Percentiles rank a stretch among this genome's conserved stretches.
These are phyloP conservation scores for Geranium rotundifolium DNA, from an alignment of 345 rosid genomes.

Conservation along the genomic window DNA sequence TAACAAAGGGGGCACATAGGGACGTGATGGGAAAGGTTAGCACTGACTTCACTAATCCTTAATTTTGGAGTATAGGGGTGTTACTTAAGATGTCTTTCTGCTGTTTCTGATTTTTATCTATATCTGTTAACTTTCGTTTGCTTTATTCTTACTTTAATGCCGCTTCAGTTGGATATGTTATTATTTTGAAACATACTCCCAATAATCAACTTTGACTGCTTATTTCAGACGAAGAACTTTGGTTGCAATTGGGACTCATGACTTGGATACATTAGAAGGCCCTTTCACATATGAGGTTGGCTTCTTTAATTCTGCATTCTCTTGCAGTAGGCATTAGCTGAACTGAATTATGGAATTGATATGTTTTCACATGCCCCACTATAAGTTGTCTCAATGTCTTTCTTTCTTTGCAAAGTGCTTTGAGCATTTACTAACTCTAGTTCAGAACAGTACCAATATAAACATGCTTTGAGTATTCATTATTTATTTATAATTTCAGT, in stretches of 20 bases:
- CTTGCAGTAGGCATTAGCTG: not conserved
- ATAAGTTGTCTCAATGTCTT: not conserved
- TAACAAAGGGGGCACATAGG: too few relatives aligned
- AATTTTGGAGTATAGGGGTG: too few relatives aligned
- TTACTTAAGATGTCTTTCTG: too few relatives aligned
- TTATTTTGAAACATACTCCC: constrained; percentile 1
- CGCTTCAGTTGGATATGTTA: not conserved
- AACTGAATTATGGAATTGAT: not conserved
- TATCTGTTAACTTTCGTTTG: too few relatives aligned
- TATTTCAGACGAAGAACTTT: constrained; percentile 63
- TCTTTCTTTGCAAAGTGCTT: not conserved
- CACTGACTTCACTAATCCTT: too few relatives aligned
- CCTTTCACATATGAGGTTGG: constrained; percentile 91
- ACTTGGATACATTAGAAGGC: constrained; percentile 75
- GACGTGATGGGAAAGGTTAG: too few relatives aligned
- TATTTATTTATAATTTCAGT: too few relatives aligned
- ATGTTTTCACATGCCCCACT: not conserved
- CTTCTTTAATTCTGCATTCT: constrained; percentile 9
- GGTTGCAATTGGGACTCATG: constrained; percentile 96
- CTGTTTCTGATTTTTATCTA: too few relatives aligned
- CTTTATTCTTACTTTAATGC: not conserved
- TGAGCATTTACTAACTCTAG: not conserved
- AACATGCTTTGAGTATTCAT: not conserved
- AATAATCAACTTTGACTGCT: not conserved
- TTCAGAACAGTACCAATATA: not conserved